Base-by-base conservation (phyloP, 2,329 filamentous ascomycete genomes). In the Ascochyta clinopodiicola region DNA sequence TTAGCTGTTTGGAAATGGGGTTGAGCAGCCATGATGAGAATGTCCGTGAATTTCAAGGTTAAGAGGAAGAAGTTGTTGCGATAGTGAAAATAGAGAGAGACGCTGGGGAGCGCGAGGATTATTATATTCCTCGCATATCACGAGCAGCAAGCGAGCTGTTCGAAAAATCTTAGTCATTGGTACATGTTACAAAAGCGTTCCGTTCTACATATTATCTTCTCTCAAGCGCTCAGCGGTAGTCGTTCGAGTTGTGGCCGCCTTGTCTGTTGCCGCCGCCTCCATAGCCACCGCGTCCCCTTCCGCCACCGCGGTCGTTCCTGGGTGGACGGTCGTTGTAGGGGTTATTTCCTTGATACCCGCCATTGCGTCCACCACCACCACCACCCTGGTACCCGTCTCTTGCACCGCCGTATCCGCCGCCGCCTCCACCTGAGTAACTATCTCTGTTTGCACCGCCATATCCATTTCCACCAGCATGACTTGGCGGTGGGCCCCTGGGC, bases 371-470 rank as follows among this genome's bases (percentile, higher is more conserved):
- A 6, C 60, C 58, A 34, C 70, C 62, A 27, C 68, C 70, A 0
- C 61, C 54, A 6, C 68, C 68, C 0, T 63, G 54, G 17, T 67
- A 67, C n/a, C 60, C 57, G 10, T 70, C 64, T 15, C 51, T 22
- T 15, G 37, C 44, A 17, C 51, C 44, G 2, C n/a, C 34, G 10
- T 24, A 17, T 27, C 40, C 24, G 13, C 42, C 46, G 3, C 52
- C 46, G 1, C 66, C 62, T 8, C 65, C 56, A n/a, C 69, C 69
- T 2, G 59, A 62, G 25, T 31, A 31, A 12, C 29, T 13, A 12
- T 61, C 67, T 12, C 64, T 59, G 36, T 68, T 69, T 1, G 61
- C 57, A 5, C 40, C 42, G 3, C 52, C 52, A 19, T 56, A 56
- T 2, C 52, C 36, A 3, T 51, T 50, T 2, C 46, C 52, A 17